Evolutionary conservation across 768 basidiomycete species (phyloP).

Genomic region (Pilatotrama ljubarskyi): DNA sequence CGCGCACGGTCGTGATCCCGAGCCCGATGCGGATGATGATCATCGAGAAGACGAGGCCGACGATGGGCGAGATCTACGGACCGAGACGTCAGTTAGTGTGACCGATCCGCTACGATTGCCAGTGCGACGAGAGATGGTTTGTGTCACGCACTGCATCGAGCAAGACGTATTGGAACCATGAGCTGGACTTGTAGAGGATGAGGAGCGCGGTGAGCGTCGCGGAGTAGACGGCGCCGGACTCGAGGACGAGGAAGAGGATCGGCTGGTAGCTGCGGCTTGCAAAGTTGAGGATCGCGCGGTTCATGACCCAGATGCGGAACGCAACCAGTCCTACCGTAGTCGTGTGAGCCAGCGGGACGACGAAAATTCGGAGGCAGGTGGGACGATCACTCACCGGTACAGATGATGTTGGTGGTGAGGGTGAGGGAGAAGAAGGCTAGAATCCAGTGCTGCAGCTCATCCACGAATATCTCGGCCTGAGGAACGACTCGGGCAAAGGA

Average conservation of each 20-base stretch:
- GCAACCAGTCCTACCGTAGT: constrained; percentile 33
- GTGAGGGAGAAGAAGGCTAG: constrained; percentile 41
- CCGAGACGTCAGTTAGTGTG: no score
- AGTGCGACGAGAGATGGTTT: no score
- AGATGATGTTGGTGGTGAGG: constrained; percentile 39
- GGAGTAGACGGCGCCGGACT: constrained; percentile 41
- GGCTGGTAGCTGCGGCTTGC: constrained; percentile 32
- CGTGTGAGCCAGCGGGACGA: not conserved
- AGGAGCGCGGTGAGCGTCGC: constrained; percentile 35
- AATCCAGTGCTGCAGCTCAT: constrained; percentile 39
- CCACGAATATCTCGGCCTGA: constrained; percentile 35
- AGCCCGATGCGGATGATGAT: constrained; percentile 43
- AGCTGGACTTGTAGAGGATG: constrained; percentile 34
- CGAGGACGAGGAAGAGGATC: constrained; percentile 37
- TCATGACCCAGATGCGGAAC: constrained; percentile 38
- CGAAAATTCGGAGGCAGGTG: not conserved
- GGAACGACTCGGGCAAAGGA: constrained; percentile 33
- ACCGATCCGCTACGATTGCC: no score
- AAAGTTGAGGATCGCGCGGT: constrained; percentile 28
- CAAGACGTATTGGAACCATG: constrained; percentile 40
- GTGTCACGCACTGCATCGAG: constrained; percentile 37
- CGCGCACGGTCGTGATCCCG: constrained; percentile 31
- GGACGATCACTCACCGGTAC: constrained; percentile 32
- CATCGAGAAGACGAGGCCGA: constrained; percentile 41
- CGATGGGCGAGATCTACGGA: constrained; percentile 9